Evolutionary conservation across 2,329 filamentous ascomycete species (phyloP), one percentile per base, ranked within the genome.

Genomic region (Ophiocordyceps robertsii): DNA sequence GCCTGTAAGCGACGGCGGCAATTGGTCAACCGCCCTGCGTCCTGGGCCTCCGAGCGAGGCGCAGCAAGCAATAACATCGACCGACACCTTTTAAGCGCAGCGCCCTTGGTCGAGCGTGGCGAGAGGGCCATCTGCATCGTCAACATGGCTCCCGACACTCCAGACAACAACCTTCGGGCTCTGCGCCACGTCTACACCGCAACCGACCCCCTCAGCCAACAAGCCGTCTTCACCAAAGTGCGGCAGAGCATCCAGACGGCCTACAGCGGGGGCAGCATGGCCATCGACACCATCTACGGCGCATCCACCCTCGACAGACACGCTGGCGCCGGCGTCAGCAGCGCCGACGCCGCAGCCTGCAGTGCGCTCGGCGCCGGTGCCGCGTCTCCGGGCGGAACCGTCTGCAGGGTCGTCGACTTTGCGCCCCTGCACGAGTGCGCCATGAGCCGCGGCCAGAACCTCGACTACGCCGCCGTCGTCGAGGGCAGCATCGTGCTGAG

Each of bases 391-490:
- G 50, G 49, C 40, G 69, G 69, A 29, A 66, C 62, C 1, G 63
- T 72, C 1, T 60, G 64, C 29, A 63, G 69, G 7, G 59, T 68
- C 42, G 66, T 73, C 30, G 70, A 73, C 53, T 67, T 72, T 33
- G 66, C 60, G 0, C 60, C 67, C 1, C 60, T 61, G 0, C 52
- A 66, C 6, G 61, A 43, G 40, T 51, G 43, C 51, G 53, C 41
- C 16, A 70, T 74, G 63, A 73, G 77, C 48, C 65, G 72, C 12
- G 75, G 72, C 0, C 63, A 70, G 48, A 70, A 63, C 33, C 56
- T 77, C 3, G 73, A 77, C 49, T 76, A 70, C 47, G 73, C 71
- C 3, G 62, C 75, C 42, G 63, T 77, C 3, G 49, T 77, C 7
- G 72, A 77, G 48, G 73, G 73, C 1, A 61, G 64, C 49, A 52